phyloP scores from a whole-genome alignment of 768 basidiomycete species.

The Phylloporus arenicola region DNA sequence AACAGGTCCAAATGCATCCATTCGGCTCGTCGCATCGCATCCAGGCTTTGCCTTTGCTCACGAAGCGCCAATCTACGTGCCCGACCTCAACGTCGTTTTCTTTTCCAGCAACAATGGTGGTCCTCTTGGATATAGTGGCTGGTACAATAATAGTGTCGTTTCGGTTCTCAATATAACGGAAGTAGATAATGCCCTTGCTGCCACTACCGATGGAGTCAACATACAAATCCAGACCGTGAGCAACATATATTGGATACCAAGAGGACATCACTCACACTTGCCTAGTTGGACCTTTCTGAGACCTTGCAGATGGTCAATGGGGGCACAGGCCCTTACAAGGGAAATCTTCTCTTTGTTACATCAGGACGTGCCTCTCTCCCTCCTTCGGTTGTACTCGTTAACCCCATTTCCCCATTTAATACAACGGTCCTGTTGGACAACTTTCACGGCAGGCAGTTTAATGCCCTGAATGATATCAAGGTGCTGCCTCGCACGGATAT shows the following conservation, averaged over 20 bases:
- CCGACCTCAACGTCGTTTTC: conserved; percentile 61
- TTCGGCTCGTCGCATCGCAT: conserved; percentile 58
- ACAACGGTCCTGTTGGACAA: conserved; percentile 72
- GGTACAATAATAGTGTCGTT: conserved; percentile 58
- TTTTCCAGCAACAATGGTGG: conserved; percentile 73
- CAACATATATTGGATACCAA: not conserved
- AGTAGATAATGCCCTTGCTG: conserved; percentile 41
- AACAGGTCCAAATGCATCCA: conserved; percentile 51
- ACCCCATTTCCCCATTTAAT: conserved; percentile 60
- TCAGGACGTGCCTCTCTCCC: conserved; percentile 62
- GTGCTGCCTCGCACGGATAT: conserved; percentile 63
- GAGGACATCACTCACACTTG: conserved; percentile 2
- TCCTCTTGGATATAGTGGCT: conserved; percentile 55
- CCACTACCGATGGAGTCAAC: conserved; percentile 37
- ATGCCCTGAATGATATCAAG: conserved; percentile 77
- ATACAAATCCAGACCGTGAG: conserved; percentile 42
- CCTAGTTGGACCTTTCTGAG: conserved; percentile 53
- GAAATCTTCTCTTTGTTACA: conserved; percentile 54
- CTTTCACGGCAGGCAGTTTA: conserved; percentile 77
- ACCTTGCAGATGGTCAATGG: conserved; percentile 68
- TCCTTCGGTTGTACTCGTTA: conserved; percentile 59
- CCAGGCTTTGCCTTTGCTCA: conserved; percentile 69
- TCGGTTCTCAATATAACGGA: conserved; percentile 57
- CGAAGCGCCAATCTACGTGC: conserved; percentile 68
- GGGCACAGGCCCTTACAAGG: conserved; percentile 58